phyloP scores from a whole-genome alignment of 1,284 basidiomycete species.

The Volvariella surrecta region DNA sequence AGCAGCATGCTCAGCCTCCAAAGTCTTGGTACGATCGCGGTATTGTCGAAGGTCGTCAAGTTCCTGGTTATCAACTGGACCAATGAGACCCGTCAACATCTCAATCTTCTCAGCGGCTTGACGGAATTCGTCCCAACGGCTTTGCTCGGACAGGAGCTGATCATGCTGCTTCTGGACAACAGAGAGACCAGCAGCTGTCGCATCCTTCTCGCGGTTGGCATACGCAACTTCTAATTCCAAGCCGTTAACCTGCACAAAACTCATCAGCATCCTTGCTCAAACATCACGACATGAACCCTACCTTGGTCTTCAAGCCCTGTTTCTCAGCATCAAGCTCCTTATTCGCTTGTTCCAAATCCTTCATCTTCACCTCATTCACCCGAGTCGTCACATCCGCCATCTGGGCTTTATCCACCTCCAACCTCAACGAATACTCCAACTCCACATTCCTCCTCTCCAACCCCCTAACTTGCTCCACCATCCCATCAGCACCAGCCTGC shows the following conservation, averaged over 20 bases:
- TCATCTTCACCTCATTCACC: conserved; percentile 47
- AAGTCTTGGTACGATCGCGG: conserved; percentile 53
- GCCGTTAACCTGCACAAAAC: conserved; percentile 45
- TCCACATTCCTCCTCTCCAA: conserved; percentile 51
- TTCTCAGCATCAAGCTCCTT: conserved; percentile 46
- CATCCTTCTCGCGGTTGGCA: conserved; percentile 53
- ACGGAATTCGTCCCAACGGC: conserved; percentile 63
- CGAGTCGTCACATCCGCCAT: conserved; percentile 59
- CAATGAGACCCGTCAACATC: conserved; percentile 46
- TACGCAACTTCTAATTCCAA: conserved; percentile 50
- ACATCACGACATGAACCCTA: conserved; percentile 20
- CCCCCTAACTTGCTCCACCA: conserved; percentile 35
- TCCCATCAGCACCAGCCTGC: conserved; percentile 34
- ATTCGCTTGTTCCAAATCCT: conserved; percentile 51
- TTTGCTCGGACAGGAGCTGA: conserved; percentile 47
- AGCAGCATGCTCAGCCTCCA: conserved; percentile 58
- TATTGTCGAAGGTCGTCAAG: conserved; percentile 55
- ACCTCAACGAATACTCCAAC: conserved; percentile 58
- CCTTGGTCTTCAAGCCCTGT: conserved; percentile 48
- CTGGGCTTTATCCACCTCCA: conserved; percentile 61
- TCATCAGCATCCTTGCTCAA: conserved; percentile 6
- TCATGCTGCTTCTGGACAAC: conserved; percentile 53
- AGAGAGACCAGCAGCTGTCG: conserved; percentile 37
- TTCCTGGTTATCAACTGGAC: conserved; percentile 62
- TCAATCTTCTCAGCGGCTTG: conserved; percentile 64